Base-by-base conservation (phyloP, 164 flowering plant species). In the Malania oleifera region DNA sequence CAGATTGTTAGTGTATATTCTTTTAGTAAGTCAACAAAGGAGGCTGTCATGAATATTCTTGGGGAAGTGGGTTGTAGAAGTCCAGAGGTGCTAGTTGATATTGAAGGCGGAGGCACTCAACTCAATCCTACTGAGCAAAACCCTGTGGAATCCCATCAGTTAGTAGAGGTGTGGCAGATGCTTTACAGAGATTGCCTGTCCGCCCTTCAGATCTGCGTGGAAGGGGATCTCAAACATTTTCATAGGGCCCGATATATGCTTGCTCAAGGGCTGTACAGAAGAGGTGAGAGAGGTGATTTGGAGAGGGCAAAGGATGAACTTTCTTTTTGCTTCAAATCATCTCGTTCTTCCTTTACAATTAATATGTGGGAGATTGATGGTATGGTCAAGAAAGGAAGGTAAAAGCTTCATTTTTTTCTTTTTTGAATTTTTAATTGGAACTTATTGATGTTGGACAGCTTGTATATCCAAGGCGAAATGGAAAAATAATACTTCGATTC, bases 351-450 rank as follows among this genome's bases (percentile, higher is more conserved):
- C 29, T 93, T 90, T 69, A 93, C 99, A 22, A 81, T 90, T 73
- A 85, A 90, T 66, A 93, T 93, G 99, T 93, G 99, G 99, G 99
- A 93, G 79, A 93, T 93, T 64, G 99, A 93, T 78, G 80, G 97
- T 61, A 79, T 66, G 80, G 95, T 82, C n/a, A 88, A 85, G 70
- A 90, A 84, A 70, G 99, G 91, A 80, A 93, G 95, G 99, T 93
- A 82, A 1, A 22, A 8, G 22, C 10, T 6, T 20, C 50, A 46
- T 23, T 43, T n/a, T 17, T 15, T 8, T 43, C 15, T 17, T 8
- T 15, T 43, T 43, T 43, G 1, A 43, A 17, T 43, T 1, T 1
- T 17, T 2, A 15, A n/a, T 43, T 43, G 3, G 20, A 43, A n/a
- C 11, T 39, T 14, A 4, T 31, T 31, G 6, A 31, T 31, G 5